These are phyloP conservation scores for Ormosia emarginata DNA, from an alignment of 306 rosid genomes.

Conservation along the genomic window DNA sequence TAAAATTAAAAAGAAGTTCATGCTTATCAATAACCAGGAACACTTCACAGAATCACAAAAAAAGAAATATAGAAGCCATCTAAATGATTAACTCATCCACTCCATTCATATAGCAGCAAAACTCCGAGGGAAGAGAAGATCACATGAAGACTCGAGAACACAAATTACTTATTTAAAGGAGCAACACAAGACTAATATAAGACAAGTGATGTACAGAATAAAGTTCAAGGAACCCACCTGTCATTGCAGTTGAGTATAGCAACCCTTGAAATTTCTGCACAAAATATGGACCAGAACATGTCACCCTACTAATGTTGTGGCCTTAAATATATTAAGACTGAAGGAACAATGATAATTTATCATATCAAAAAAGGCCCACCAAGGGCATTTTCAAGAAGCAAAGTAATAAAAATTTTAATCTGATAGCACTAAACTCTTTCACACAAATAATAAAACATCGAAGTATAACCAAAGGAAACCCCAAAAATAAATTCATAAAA, in stretches of 20 bases:
- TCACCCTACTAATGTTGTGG: slow-evolving; percentile 10
- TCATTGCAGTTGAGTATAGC: slow-evolving; percentile 54
- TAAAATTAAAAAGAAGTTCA: neutral
- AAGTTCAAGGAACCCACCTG: slow-evolving; percentile 42
- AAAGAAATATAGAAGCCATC: neutral
- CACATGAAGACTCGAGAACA: neutral
- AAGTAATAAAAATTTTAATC: neutral
- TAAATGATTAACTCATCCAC: neutral
- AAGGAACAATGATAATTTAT: neutral
- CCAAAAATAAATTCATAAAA: neutral
- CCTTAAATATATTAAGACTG: neutral
- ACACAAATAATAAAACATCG: neutral
- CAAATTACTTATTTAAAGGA: neutral
- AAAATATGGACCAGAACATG: slow-evolving; percentile 22
- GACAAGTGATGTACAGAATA: neutral
- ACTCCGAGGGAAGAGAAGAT: neutral
- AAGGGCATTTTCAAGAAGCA: neutral
- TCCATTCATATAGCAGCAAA: neutral
- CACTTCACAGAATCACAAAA: neutral
- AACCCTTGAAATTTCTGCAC: slow-evolving; percentile 70
- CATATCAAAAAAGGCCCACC: neutral
- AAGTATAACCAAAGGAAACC: neutral
- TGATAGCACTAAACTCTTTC: neutral
- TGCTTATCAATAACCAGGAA: neutral
- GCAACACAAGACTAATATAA: neutral